Base-by-base conservation (phyloP, 2,329 filamentous ascomycete species). In the Penicillium olsonii region DNA sequence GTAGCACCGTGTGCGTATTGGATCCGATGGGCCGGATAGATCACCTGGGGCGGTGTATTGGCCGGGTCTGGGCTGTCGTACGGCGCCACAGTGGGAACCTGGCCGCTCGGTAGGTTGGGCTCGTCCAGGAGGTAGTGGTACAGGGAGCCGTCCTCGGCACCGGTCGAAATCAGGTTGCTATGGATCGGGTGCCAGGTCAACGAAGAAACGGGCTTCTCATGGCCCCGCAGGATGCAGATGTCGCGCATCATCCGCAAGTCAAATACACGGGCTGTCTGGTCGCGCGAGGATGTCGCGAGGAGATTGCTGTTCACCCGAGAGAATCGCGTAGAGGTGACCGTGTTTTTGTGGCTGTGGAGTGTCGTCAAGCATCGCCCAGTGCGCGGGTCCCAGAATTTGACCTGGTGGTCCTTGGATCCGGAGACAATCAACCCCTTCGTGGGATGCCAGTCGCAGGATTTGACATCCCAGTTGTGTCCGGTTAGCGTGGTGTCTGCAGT, bases 171-270 rank as follows among this genome's bases (percentile, higher is more conserved):
- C 35, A 99, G 78, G 49, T 90, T 91, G 46, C 89, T 83, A 68
- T 97, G 94, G 44, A 96, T 83, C 0, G 94, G 94, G 71, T 99
- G 94, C 90, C 92, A 99, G 3, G 89, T 81, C 42, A 99, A 75
- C 1, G 91, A 95, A 11, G 90, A 92, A 52, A 99, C 90, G 59
- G 96, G 94, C 72, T 96, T 97, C 61, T 97, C 92, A 67, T 97
- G 92, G 7, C 94, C 94, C 60, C 92, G 88, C 18, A 99, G 82
- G 39, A 97, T 83, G 61, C 91, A 90, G 48, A 97, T 92, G 69
- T 99, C 94, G 55, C 94, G 88, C 94, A 99, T 97, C 88, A 96
- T 96, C 41, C 94, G 85, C 48, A 99, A 79, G 68, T 99, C 94
- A 64, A 97, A 97, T 38, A 99, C 84, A 52, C 94, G 85, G 8